Conservation (phyloP, 176 grass and related monocot genomes). For the Canna indica region DNA sequence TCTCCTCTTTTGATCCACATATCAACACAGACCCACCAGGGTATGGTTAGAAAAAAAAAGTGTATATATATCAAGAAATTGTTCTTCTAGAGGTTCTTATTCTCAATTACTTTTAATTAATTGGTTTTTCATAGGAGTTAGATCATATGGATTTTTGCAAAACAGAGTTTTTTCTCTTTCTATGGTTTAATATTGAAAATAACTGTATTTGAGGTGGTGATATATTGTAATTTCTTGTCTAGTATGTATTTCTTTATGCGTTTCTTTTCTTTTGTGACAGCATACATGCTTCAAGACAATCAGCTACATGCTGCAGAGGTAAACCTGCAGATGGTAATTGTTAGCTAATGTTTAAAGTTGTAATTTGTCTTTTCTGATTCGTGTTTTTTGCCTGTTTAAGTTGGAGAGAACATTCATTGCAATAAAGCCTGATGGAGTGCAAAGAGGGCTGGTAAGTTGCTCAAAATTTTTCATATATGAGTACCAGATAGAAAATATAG, state of each 20-base stretch:
- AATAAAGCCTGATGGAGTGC: slow-evolving; percentile 93
- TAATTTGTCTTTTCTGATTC: not conserved
- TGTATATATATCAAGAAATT: too few relatives aligned
- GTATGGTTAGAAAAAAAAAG: too few relatives aligned
- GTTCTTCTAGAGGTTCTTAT: too few relatives aligned
- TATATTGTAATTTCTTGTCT: not conserved
- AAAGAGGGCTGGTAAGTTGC: slow-evolving; percentile 71
- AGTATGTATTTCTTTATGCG: not conserved
- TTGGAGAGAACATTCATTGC: slow-evolving; percentile 87
- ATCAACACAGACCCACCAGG: too few relatives aligned
- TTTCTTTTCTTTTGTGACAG: slow-evolving; percentile 22
- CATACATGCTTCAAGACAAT: slow-evolving; percentile 74
- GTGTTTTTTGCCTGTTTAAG: slow-evolving; percentile 18
- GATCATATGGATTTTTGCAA: too few relatives aligned
- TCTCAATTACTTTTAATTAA: not conserved
- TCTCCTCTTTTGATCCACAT: not conserved
- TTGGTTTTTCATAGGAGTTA: not conserved
- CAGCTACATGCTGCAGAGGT: slow-evolving; percentile 82
- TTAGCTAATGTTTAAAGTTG: not conserved
- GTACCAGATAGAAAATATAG: not conserved
- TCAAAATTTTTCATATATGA: not conserved
- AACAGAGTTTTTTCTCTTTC: not conserved
- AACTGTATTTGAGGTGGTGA: not conserved
- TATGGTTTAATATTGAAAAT: not conserved
- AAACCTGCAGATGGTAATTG: not conserved